phyloP scores from a whole-genome alignment of 163 green algal species.

The Scenedesmus sp. region DNA sequence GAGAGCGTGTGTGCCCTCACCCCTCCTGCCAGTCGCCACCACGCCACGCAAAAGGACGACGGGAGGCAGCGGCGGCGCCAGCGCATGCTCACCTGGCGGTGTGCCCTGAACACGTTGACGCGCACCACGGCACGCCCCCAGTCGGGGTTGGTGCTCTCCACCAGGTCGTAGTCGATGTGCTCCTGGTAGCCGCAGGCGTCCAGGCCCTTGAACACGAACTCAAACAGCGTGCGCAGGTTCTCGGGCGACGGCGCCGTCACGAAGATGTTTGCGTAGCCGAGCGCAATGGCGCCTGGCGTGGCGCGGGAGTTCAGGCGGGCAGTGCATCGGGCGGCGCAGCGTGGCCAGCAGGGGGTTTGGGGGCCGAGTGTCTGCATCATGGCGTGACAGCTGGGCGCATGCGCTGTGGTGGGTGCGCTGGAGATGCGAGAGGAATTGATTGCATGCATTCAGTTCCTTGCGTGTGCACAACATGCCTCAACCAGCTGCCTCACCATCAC shows the following conservation, averaged over 20 bases:
- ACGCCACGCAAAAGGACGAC: not conserved
- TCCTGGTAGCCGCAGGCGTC: conserved; percentile 91
- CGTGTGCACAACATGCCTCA: no score
- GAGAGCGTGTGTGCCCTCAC: no score
- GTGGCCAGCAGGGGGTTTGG: no score
- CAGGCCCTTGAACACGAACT: conserved; percentile 97
- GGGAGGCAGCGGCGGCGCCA: no score
- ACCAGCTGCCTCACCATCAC: no score
- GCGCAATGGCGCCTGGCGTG: conserved; percentile 69
- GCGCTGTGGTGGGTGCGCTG: no score
- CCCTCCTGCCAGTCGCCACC: no score
- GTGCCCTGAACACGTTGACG: conserved; percentile 93
- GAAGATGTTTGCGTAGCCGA: conserved; percentile 99
- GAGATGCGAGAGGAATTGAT: no score
- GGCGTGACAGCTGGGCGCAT: no score
- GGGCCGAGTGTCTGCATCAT: no score
- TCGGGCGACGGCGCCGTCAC: conserved; percentile 97
- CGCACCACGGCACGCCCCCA: conserved; percentile 94
- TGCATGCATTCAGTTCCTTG: no score
- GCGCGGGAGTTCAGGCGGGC: not conserved
- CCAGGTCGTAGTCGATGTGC: conserved; percentile 98
- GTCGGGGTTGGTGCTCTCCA: conserved; percentile 94
- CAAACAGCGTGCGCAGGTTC: conserved; percentile 98
- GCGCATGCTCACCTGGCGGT: conserved; percentile 83
- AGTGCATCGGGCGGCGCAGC: not conserved